phyloP scores from a whole-genome alignment of 768 basidiomycete species.

The Sporobolomyces roseus region DNA sequence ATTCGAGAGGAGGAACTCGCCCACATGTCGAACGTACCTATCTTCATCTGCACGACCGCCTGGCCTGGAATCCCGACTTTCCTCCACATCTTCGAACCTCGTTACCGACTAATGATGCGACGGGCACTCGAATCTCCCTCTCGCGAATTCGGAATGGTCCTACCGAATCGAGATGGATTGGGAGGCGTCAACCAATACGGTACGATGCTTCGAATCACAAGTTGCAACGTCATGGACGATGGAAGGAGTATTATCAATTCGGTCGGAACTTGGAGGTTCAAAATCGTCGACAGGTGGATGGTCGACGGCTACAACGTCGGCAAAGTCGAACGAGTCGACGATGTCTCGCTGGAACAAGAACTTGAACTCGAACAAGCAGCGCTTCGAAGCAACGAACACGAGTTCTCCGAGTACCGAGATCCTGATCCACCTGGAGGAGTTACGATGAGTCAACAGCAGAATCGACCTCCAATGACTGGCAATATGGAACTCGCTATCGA shows the following conservation, averaged over 20 bases:
- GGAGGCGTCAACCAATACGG: slow-evolving; percentile 69
- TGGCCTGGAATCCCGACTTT: slow-evolving; percentile 88
- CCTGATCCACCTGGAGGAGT: not conserved
- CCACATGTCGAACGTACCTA: slow-evolving; percentile 69
- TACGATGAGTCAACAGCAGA: not conserved
- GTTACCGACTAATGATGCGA: slow-evolving; percentile 92
- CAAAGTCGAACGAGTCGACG: slow-evolving; percentile 49
- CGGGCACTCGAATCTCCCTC: slow-evolving; percentile 74
- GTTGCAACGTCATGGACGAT: slow-evolving; percentile 80
- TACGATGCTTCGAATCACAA: slow-evolving; percentile 85
- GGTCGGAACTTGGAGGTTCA: slow-evolving; percentile 69
- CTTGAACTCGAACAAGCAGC: slow-evolving; percentile 49
- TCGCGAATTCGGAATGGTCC: slow-evolving; percentile 90
- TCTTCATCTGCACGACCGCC: slow-evolving; percentile 82
- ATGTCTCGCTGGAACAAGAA: slow-evolving; percentile 52
- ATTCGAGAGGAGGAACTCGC: slow-evolving; percentile 73
- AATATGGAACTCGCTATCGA: slow-evolving; percentile 53
- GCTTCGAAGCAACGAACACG: slow-evolving; percentile 21
- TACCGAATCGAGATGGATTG: slow-evolving; percentile 56
- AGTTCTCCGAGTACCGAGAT: slow-evolving; percentile 1
- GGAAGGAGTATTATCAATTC: slow-evolving; percentile 83
- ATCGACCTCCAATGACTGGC: slow-evolving; percentile 36
- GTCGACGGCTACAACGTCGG: slow-evolving; percentile 75
- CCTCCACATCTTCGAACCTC: slow-evolving; percentile 89
- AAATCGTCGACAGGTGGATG: slow-evolving; percentile 73